Evolutionary conservation across 2,329 filamentous ascomycete species (phyloP).

Genomic region (Ceratocystis lukuohia): DNA sequence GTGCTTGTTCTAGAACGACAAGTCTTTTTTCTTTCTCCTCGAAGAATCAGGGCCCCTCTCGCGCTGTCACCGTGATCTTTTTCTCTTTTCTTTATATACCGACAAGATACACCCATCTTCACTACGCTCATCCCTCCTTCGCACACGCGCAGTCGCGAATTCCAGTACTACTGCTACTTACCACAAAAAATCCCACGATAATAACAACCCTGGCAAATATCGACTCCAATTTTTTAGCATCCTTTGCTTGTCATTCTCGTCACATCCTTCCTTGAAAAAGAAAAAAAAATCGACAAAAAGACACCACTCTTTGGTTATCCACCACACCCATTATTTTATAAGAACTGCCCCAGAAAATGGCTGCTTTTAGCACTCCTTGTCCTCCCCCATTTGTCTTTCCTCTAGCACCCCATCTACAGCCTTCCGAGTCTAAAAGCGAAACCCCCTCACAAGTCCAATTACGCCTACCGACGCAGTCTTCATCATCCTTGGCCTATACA

Average conservation of each 20-base stretch:
- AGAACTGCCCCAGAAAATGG: background rate
- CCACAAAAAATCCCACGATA: constrained; percentile 6
- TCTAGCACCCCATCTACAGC: background rate
- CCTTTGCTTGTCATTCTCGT: constrained; percentile 6
- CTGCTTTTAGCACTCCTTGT: constrained; percentile 1
- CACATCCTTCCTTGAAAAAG: background rate
- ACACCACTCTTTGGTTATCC: background rate
- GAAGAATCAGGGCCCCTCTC: background rate
- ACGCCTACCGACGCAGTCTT: background rate
- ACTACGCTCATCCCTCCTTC: background rate
- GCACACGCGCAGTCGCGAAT: background rate
- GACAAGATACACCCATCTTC: background rate
- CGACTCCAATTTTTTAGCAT: constrained; percentile 3
- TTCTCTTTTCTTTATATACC: background rate
- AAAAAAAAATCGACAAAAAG: background rate
- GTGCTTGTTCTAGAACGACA: background rate
- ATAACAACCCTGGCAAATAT: background rate
- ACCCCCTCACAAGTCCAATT: background rate
- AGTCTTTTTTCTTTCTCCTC: background rate
- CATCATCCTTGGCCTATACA: constrained; percentile 4
- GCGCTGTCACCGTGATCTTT: background rate
- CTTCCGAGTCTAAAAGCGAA: constrained; percentile 1
- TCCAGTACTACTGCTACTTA: background rate
- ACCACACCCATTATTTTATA: background rate
- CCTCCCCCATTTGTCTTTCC: constrained; percentile 5